phyloP scores from a whole-genome alignment of 805 yeast genomes.

The Kodamaea nitidulidarum region DNA sequence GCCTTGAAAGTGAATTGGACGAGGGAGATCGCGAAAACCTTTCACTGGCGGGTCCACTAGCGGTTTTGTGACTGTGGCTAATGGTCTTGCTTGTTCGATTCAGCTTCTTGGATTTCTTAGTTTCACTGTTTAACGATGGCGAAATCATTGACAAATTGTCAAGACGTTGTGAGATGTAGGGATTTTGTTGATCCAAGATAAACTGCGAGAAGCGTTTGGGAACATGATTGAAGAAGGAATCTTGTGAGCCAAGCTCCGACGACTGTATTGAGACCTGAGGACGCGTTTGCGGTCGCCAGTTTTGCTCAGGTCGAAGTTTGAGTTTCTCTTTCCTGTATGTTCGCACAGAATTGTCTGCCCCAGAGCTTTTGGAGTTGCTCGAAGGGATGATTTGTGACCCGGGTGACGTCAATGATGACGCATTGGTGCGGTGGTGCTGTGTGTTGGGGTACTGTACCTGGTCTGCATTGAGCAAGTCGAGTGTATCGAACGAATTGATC shows the following conservation, averaged over 20 bases:
- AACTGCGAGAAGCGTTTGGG: slow-evolving; percentile 40
- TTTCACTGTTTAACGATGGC: slow-evolving; percentile 11
- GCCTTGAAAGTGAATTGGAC: slow-evolving; percentile 13
- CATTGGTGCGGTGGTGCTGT: slow-evolving; percentile 14
- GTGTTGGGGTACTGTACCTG: slow-evolving; percentile 23
- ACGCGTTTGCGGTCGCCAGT: not conserved
- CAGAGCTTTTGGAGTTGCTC: not conserved
- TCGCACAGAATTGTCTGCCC: not conserved
- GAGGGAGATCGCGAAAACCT: not conserved
- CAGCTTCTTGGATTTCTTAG: not conserved
- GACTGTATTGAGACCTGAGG: not conserved
- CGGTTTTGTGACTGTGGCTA: not conserved
- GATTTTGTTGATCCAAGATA: slow-evolving; percentile 32
- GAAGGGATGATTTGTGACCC: not conserved
- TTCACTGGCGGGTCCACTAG: not conserved
- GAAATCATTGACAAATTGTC: slow-evolving; percentile 18
- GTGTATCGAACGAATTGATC: slow-evolving; percentile 24
- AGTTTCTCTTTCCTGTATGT: not conserved
- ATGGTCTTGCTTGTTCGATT: slow-evolving; percentile 5
- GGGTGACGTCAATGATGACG: slow-evolving; percentile 7
- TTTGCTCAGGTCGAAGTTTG: too few species aligned
- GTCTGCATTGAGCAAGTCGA: slow-evolving; percentile 17
- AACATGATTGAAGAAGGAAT: slow-evolving; percentile 28
- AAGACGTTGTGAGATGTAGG: slow-evolving; percentile 16
- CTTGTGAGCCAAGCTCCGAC: slow-evolving; percentile 4